Evolutionary conservation across 2,329 filamentous ascomycete species (phyloP), one percentile per base, ranked within the genome.

Genomic region (Chrysoporthe puriensis): DNA sequence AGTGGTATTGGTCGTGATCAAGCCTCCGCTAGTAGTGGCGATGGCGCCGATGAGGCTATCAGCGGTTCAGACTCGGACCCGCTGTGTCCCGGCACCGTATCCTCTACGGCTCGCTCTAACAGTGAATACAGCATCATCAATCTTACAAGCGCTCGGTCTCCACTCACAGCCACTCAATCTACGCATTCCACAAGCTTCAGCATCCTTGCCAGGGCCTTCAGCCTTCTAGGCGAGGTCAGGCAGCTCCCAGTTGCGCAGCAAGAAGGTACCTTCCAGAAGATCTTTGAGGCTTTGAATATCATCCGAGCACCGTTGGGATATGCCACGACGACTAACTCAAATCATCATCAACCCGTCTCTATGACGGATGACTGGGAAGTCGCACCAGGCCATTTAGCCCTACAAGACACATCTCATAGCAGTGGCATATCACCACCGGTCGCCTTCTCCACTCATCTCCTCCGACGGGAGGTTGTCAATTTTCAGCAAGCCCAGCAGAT

Each of bases 331-430:
- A 18, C 34, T 18, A 34, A 1, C 2, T 13, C 60, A 67, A 5
- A 36, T 14, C 9, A 7, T 11, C 1, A 16, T 54, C n/a, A 63
- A 34, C 32, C 4, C 11, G 1, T 40, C 16, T 26, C 54, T 6
- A 16, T 26, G 8, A 16, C 54, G 48, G 36, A 63, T 59, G 34
- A 44, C 21, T 67, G 65, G 65, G 65, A 67, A 61, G 26, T 59
- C 21, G 65, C 61, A 2, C 65, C 65, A 9, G 65, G 65, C 61
- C 54, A 57, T 9, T 16, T 57, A 1, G 34, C 16, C 16, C 54
- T 18, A 40, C 6, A 36, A 64, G 21, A 26, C 26, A 59, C 11
- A 11, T 1, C 2, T 1, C 18, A 7, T 40, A 34, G 5, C 18
- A 34, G 4, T 16, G 18, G 44, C 44, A 6, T 26, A 11, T 52